Evolutionary conservation across 176 grass and related monocot genomes (phyloP), one percentile per base, ranked within the genome.

Genomic region (Oryza nivara): DNA sequence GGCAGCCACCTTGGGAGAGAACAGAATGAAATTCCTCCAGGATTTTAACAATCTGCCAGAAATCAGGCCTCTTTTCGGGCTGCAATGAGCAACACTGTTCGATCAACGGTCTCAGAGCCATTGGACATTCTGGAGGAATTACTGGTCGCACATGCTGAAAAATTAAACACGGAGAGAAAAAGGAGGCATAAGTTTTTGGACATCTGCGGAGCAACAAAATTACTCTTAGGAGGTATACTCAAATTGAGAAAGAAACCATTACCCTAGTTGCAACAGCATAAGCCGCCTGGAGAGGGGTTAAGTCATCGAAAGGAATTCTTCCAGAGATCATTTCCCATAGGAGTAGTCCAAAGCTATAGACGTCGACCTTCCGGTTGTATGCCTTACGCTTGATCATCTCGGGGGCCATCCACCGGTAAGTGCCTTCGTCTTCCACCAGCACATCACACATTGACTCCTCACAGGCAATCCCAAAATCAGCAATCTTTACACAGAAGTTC

Each of bases 371-470:
- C 10, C 81, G 72, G 60, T 89, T 89, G 49, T 95, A 92, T 23
- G 88, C 82, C 72, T 95, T 88, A 25, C 79, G 79, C 78, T 90
- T 95, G 43, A 95, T 86, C 90, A 92, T 92, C 86, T 95, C 93
- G 11, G 93, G 93, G 54, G 93, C 93, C 93, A 95, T 95, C 93
- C 93, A 95, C 61, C 93, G 88, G 61, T 86, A 95, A 14, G 93
- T 95, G 69, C 93, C 93, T 48, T 85, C 80, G 52, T 95, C 93
- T 63, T 92, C 86, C 6, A 89, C 86, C 67, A 92, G 72, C 35
- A 83, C 26, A 82, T 95, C 86, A n/a, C 93, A 95, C 0, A 85
- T 32, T 49, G 86, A 71, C 61, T 92, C 93, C 83, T 95, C 90
- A 8, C 93, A 95, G 56, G 93, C 93, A 17, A 95, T 92, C 47